Evolutionary conservation across 2,329 filamentous ascomycete species (phyloP), one percentile per base, ranked within the genome.

Genomic region (Orbilia oligospora): DNA sequence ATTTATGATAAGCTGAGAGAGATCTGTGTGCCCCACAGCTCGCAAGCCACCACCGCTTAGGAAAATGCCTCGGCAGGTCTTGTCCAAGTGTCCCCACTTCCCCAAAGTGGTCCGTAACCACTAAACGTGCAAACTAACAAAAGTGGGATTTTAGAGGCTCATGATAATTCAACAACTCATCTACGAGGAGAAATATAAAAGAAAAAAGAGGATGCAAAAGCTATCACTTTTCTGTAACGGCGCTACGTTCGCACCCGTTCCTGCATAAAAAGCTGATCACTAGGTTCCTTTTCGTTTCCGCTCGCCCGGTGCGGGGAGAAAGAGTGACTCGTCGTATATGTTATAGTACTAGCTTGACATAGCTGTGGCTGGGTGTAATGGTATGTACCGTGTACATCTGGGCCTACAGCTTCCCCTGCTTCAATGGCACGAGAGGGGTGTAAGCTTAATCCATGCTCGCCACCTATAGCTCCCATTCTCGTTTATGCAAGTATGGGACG

Each of bases 231-330:
- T 71, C 55, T 71, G 30, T 63, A 63, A 71, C 44, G 61, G 70
- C 70, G 70, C 51, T 73, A 73, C 70, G 70, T 73, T 58, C 49
- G 12, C 61, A 73, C 70, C 70, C 70, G 70, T 73, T 73, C 70
- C 70, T 73, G 70, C 70, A 73, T 73, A 66, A 67, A 56, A 61
- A 55, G 30, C 4, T 58, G 66, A 20, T 55, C 53, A 71, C 44
- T 58, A 61, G 73, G n/a, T 67, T 46, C 58, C 55, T 38, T 48
- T 53, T 33, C 9, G 65, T 56, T 71, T 71, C 73, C 73, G 73
- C 67, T 77, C 73, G 73, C 61, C 73, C 73, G 73, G 58, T 51
- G 73, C 66, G 67, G 73, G 67, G 73, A 51, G 66, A 38, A 44
- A 24, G 24, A 30, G 44, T 41, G 33, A 56, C 30, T 63, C 41